These are phyloP conservation scores for Cadophora sp. DNA, from an alignment of 2,329 filamentous ascomycete species.

Conservation along the genomic window DNA sequence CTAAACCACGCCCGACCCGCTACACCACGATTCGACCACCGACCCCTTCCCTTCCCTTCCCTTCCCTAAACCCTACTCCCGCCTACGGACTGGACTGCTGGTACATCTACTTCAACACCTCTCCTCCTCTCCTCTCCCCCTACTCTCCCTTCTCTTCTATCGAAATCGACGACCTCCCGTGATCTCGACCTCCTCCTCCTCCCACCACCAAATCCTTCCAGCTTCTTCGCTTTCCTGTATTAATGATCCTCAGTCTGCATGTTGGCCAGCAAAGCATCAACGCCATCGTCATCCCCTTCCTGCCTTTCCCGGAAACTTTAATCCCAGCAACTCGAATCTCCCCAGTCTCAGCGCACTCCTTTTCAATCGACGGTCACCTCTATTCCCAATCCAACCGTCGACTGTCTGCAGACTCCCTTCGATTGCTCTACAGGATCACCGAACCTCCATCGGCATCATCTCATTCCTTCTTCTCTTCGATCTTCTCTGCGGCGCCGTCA, in stretches of 20 bases:
- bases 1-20: constrained; percentile 9
- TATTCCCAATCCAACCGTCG: constrained; percentile 6
- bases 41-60: background rate
- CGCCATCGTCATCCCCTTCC: constrained; percentile 16
- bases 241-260: constrained; percentile 37
- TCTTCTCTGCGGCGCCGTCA: constrained; percentile 35
- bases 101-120: constrained; percentile 1
- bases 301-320: constrained; percentile 29
- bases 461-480: constrained; percentile 36
- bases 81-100: no score
- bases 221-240: constrained; percentile 28
- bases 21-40: background rate
- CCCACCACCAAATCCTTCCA: background rate
- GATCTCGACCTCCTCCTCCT: constrained; percentile 4
- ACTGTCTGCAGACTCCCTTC: constrained; percentile 22
- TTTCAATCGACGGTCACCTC: constrained; percentile 14
- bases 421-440: constrained; percentile 42
- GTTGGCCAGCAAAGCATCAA: constrained; percentile 24
- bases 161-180: constrained; percentile 7
- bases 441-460: constrained; percentile 42
- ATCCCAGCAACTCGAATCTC: constrained; percentile 29
- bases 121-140: constrained; percentile 18
- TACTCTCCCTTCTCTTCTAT: constrained; percentile 10
- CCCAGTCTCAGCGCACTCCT: constrained; percentile 21
- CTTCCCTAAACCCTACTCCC: background rate